Base-by-base conservation (phyloP, 2,329 filamentous ascomycete genomes). In the Exophiala mesophila region DNA sequence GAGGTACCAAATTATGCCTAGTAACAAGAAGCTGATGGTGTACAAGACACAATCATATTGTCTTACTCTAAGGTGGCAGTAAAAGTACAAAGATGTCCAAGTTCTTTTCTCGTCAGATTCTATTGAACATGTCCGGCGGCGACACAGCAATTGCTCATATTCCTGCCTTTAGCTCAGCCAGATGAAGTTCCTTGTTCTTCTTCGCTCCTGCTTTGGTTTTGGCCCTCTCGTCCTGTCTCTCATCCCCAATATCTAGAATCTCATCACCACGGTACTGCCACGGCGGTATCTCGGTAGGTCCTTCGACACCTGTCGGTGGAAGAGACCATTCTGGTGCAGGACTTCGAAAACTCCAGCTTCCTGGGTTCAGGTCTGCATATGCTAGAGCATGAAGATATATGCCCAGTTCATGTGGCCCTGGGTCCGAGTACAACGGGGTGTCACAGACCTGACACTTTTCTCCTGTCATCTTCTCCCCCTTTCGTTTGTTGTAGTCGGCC, bases 381-480 rank as follows among this genome's bases (percentile, higher is more conserved):
- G 86, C 80, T 47, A 88, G 78, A 44, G 90, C 94, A 68, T 98
- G 92, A 49, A 98, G 73, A 76, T 90, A 98, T 29, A 98, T 83
- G 1, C 86, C 87, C 34, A 98, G 73, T 69, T 98, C 92, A 57
- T 97, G 89, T 30, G 74, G 67, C 1, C 89, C 89, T 0, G 92
- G 92, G 59, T 98, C 92, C 12, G 86, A 94, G 65, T 97, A 98
- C 31, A 98, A 71, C 16, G 87, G 85, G 15, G 92, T 95, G 45
- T 83, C 76, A 63, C 92, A 98, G 23, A 88, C 64, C 4, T 82
- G 74, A 62, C 92, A 98, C 12, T 79, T 68, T 57, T 88, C 72
- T 9, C 92, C 92, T 1, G 89, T 94, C 76, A 97, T 84, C 62
- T 87, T 89, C 71, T 98, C 92, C 1, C 89, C 90, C 57, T 90